Evolutionary conservation across 805 yeast species (phyloP).

Genomic region (Cyberlindnera samutprakarnensis): DNA sequence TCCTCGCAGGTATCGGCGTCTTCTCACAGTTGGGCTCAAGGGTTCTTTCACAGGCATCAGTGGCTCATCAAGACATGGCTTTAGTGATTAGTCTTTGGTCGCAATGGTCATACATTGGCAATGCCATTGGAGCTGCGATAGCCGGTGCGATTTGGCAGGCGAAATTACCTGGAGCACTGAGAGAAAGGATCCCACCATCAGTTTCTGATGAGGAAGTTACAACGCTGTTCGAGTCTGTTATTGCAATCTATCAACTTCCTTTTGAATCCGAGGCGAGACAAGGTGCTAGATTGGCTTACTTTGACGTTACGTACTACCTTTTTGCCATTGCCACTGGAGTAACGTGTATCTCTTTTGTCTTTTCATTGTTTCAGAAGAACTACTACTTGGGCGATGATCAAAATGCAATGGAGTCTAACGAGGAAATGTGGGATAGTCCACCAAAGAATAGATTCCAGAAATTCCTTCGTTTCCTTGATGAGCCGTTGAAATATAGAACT

Average conservation of each 20-base stretch:
- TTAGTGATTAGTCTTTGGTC: conserved; percentile 29
- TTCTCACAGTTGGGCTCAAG: conserved; percentile 30
- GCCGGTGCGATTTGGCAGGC: conserved; percentile 31
- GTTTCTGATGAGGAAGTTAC: conserved; percentile 16
- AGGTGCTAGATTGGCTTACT: conserved; percentile 28
- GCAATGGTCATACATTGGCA: conserved; percentile 29
- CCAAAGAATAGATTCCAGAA: conserved; percentile 5
- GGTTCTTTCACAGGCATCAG: conserved; percentile 33
- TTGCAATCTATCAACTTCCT: conserved; percentile 19
- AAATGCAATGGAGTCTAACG: conserved; percentile 26
- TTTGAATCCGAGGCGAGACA: conserved; percentile 24
- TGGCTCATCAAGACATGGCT: conserved; percentile 36
- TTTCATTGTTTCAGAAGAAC: conserved; percentile 27
- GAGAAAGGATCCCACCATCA: conserved; percentile 20
- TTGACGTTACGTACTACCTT: conserved; percentile 22
- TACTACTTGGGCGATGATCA: conserved; percentile 30
- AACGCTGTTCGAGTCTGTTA: conserved; percentile 18
- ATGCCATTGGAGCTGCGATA: conserved; percentile 32
- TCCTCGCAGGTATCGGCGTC: conserved; percentile 34
- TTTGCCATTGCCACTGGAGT: conserved; percentile 25
- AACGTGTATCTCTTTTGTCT: conserved; percentile 24
- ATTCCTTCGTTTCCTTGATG: conserved; percentile 7
- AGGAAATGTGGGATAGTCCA: conserved; percentile 6
- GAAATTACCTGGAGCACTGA: conserved; percentile 24
- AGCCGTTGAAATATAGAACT: conserved; percentile 9